Evolutionary conservation across 495 filamentous ascomycete species (phyloP), one percentile per base, ranked within the genome.

Genomic region (Penicillium parvum): DNA sequence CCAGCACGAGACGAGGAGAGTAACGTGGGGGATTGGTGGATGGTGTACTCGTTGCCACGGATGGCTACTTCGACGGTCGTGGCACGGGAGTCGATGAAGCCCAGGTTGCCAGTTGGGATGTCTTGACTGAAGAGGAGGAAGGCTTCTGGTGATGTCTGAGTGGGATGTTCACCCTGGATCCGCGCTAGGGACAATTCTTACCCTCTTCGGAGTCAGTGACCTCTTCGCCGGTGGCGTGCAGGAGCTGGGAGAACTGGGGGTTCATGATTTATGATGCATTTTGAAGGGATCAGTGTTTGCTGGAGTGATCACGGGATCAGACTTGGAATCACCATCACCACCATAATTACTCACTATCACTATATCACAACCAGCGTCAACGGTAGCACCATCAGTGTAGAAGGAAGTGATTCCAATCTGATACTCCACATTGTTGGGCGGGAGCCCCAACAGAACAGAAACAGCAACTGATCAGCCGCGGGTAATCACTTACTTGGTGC

Each of bases 11-110:
- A 78, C 5, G 88, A 92, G 2, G 79, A 77, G 7, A 98, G 75
- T 8, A 96, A 63, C 3, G 79, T 78, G 7, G 91, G 92, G 1
- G 88, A 95, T 62, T 98, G 92, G 45, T 83, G 77, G 55, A 96
- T 86, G 9, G 74, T 78, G 36, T 92, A 77, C 52, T 94, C 86
- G 41, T 72, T 72, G 32, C 71, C 80, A 44, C 70, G 77, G 52
- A 96, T 73, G 16, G 76, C 75, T 41, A 96, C 51, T 10, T 92
- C 80, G 37, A 96, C 51, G 10, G 66, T 64, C 1, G 73, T 54
- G 11, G 83, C 75, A 45, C 78, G 79, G 4, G 84, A 67, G 64
- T 96, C 82, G 47, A 96, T 59, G 58, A 96, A 90, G 42, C 91
- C 91, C 8, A 97, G 82, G 50, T 90, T 82, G 38, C 82, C 79